Evolutionary conservation across 2,329 filamentous ascomycete species (phyloP).

Genomic region (Diaporthe vaccinii): DNA sequence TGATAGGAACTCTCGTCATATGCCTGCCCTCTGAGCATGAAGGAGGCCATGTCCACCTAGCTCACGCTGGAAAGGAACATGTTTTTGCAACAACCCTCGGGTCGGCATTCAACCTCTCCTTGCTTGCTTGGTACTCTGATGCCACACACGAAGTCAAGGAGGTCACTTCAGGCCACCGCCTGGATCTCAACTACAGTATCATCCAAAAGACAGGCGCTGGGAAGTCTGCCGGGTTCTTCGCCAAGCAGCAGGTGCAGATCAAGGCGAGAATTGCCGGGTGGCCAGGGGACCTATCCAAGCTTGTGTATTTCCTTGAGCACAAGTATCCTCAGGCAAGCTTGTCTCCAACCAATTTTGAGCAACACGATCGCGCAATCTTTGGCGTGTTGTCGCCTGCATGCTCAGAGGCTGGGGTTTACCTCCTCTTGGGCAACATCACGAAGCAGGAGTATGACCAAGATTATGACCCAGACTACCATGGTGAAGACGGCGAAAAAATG

Average conservation of each 20-base stretch:
- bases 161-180: slow-evolving; percentile 57
- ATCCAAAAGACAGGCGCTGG: slow-evolving; percentile 45
- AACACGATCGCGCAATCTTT: slow-evolving; percentile 43
- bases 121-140: slow-evolving; percentile 61
- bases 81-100: slow-evolving; percentile 49
- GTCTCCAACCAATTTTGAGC: slow-evolving; percentile 44
- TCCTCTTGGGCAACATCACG: slow-evolving; percentile 45
- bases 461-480: not conserved
- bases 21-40: slow-evolving; percentile 60
- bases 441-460: slow-evolving; percentile 32
- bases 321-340: slow-evolving; percentile 44
- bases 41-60: slow-evolving; percentile 57
- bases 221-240: slow-evolving; percentile 41
- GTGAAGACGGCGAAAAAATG: slow-evolving; percentile 9
- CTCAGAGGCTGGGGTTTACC: slow-evolving; percentile 34
- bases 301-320: slow-evolving; percentile 45
- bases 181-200: slow-evolving; percentile 64
- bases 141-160: slow-evolving; percentile 61
- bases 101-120: slow-evolving; percentile 50
- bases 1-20: slow-evolving; percentile 61
- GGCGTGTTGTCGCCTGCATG: slow-evolving; percentile 40
- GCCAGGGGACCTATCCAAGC: not conserved
- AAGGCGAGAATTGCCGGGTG: slow-evolving; percentile 41
- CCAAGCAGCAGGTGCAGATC: slow-evolving; percentile 37
- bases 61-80: slow-evolving; percentile 6